A percentile compares a stretch with the other conserved stretches of the same genome.
Conservation (phyloP, 176 grass and related monocot species). For the Triticum turgidum region DNA sequence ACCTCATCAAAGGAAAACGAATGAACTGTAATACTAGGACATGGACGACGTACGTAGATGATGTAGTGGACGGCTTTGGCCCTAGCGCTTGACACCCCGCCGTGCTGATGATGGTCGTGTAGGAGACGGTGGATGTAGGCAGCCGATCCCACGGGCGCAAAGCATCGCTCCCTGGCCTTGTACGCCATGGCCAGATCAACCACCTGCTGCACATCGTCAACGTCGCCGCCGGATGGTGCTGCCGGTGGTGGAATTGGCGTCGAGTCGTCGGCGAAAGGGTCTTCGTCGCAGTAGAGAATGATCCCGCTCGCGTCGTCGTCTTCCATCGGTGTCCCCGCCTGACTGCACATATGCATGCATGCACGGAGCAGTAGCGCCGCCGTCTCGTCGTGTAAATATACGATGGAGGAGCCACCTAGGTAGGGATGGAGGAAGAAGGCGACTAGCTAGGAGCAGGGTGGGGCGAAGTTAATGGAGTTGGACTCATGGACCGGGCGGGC, state of each 20-base stretch:
- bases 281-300: conserved; percentile 62
- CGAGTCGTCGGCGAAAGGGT: conserved; percentile 33
- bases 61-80: conserved; percentile 57
- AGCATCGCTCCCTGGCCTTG: conserved; percentile 45
- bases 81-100: conserved; percentile 36
- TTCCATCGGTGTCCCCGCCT: conserved; percentile 21
- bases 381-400: conserved; percentile 15
- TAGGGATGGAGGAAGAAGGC: conserved; percentile 4
- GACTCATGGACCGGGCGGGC: neutral
- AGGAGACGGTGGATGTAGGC: conserved; percentile 39
- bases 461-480: conserved; percentile 1
- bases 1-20: too few species aligned
- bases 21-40: too few species aligned
- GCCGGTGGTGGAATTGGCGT: neutral
- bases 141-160: neutral
- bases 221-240: neutral
- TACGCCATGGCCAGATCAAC: conserved; percentile 15
- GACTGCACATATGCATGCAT: neutral
- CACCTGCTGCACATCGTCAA: neutral
- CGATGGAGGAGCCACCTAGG: neutral
- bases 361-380: neutral
- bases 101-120: neutral
- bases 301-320: neutral
- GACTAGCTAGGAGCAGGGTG: neutral
- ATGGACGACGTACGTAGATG: conserved; percentile 45